Evolutionary conservation across 192 early-diverging fungal species (phyloP), one percentile per base, ranked within the genome.

Genomic region (Linnemannia exigua): DNA sequence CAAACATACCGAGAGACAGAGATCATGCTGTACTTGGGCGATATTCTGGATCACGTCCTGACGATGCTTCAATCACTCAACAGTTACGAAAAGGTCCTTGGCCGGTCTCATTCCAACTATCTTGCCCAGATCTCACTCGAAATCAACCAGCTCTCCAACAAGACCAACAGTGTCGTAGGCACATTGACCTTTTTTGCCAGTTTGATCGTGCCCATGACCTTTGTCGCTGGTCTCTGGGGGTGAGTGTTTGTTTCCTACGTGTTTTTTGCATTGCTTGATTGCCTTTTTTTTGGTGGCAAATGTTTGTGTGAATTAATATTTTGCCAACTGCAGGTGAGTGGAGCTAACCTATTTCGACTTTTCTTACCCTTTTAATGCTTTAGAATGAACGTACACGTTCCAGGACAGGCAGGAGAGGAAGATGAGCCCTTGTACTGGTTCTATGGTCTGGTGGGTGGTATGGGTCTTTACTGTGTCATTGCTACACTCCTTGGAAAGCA

Each of bases 1-100:
- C 74, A 67, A 46, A 68, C 41, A 25, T 68, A 79, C 19, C 82
- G 87, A 20, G 81, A 82, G 38, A 84, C 90, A n/a, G 95, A 96
- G 74, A 93, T 93, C 6, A 63, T 90, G 19, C 70, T 97, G 52
- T 97, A 96, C 76, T 83, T 96, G 25, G 95, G 95, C 35, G 96
- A 97, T 81, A 92, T 97, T 41, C 92, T 88, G 78, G 95, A 96
- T 80, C 96, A 97, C 50, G 88, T 97, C 12, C 79, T 95, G 71
- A 95, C 95, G 11, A 95, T 96, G 94, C 87, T 95, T 61, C 95
- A 95, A 80, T 95, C 94, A 22, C 82, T 95, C 5, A 87, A 92
- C 72, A 94, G 96, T 28, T 95, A 96, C 77, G 94, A 95, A 81
- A 91, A 95, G 44, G 93, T 95, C 48, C 87, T 94, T 28, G 88